Evolutionary conservation across 805 yeast species (phyloP), one percentile per base, ranked within the genome.

Genomic region (Cyberlindnera sargentensis): DNA sequence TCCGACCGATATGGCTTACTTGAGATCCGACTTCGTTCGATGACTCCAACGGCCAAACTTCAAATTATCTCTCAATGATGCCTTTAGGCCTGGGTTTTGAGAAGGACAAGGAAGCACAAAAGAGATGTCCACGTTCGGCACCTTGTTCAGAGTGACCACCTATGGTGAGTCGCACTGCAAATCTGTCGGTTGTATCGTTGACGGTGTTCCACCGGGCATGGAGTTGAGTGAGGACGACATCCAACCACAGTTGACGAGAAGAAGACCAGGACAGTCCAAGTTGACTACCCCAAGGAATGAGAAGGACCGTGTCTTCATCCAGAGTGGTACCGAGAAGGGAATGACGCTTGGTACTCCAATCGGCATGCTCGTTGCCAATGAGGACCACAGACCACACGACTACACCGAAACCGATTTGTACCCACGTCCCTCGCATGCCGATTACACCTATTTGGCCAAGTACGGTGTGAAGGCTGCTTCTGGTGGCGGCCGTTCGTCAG

Each of bases 381-480:
- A 93, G 69, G 99, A 93, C 68, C 99, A 93, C 64, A 78, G 98
- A 61, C 99, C 99, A 9, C 80, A 88, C 52, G 99, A 93, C 66
- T 93, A 93, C 73, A 76, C 86, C 26, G 98, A 91, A 60, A 93
- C 95, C 66, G 98, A 90, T 63, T 73, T 84, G 52, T 93, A 80
- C 70, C 99, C 99, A 54, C 81, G 99, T 66, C 99, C 99, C 27
- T 86, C 96, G 29, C 99, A 93, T 66, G 98, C 99, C 20, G 99
- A 93, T 66, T 89, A 74, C 75, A 93, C 99, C 24, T 93, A 93
- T 67, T 71, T 86, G 60, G 72, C 76, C 51, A 93, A 93, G 67
- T 93, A 93, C 68, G 95, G 96, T 36, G 75, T 81, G 54, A 93
- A 93, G 68, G 95, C 97, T 4, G 78, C 95, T 5, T 83, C 95